Conservation (phyloP, 176 grass and related monocot genomes). For the Carex cristatella region DNA sequence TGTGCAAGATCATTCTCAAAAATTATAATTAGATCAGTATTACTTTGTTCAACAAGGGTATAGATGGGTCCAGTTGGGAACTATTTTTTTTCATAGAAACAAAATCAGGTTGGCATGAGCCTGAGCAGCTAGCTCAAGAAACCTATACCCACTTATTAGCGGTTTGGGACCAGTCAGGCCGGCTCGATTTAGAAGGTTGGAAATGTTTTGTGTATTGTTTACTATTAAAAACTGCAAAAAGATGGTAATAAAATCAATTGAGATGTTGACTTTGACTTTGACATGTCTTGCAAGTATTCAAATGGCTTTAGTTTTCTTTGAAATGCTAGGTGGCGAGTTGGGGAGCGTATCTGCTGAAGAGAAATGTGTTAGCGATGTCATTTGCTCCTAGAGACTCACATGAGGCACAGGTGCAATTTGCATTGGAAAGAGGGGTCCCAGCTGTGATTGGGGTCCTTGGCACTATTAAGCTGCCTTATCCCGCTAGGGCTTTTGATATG, state of each 20-base stretch:
- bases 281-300: neutral
- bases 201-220: conserved; percentile 3
- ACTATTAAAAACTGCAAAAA: neutral
- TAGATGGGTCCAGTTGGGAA: neutral
- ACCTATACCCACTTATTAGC: neutral
- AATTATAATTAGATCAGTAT: neutral
- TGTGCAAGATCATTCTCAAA: neutral
- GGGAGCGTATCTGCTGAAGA: conserved; percentile 90
- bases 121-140: neutral
- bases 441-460: conserved; percentile 88
- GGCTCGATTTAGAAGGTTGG: neutral
- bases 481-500: conserved; percentile 94
- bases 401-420: conserved; percentile 94
- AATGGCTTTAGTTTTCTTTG: neutral
- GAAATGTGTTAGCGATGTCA: conserved; percentile 87
- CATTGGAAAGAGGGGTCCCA: conserved; percentile 88
- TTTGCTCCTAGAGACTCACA: conserved; percentile 95
- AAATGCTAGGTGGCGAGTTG: conserved; percentile 81
- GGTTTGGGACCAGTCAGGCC: neutral
- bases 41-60: neutral
- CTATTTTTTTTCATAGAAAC: neutral
- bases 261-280: neutral
- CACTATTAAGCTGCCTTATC: conserved; percentile 84
- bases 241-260: neutral
- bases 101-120: neutral